Percentiles rank a stretch among this genome's conserved stretches.
phyloP scores from a whole-genome alignment of 2,329 filamentous ascomycete species.

The Aureobasidium sp. region DNA sequence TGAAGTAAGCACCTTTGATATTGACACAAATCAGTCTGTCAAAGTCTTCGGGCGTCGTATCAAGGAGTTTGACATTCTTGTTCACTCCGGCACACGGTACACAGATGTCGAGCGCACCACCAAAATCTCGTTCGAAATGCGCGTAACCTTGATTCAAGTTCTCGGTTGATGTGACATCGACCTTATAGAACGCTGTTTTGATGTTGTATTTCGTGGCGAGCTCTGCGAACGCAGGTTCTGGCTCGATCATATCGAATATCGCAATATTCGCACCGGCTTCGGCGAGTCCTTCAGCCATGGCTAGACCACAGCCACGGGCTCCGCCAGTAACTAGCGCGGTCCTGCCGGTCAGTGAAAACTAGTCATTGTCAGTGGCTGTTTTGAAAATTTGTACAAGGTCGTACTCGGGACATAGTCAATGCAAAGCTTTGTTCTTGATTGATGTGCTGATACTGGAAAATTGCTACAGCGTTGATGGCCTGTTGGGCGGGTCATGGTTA shows the following conservation, averaged over 20 bases:
- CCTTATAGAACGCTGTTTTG: constrained; percentile 35
- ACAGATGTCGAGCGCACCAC: constrained; percentile 36
- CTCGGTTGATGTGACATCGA: constrained; percentile 34
- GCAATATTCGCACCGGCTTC: constrained; percentile 63
- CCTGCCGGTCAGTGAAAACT: constrained; percentile 60
- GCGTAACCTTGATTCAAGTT: constrained; percentile 29
- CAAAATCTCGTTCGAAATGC: constrained; percentile 30
- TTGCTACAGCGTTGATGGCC: no score
- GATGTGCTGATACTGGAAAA: no score
- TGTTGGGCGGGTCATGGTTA: no score
- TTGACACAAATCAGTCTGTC: constrained; percentile 39
- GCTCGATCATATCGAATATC: constrained; percentile 52
- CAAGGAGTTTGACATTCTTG: constrained; percentile 38
- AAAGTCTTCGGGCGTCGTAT: constrained; percentile 38
- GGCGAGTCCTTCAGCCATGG: constrained; percentile 56
- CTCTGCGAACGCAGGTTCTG: constrained; percentile 22
- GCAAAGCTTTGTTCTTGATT: background rate
- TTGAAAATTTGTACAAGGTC: background rate
- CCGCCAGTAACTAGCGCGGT: constrained; percentile 65
- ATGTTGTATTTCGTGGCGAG: constrained; percentile 53
- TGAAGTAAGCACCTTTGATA: constrained; percentile 39
- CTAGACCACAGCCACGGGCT: constrained; percentile 61
- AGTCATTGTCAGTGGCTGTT: background rate
- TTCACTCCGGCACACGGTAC: constrained; percentile 43
- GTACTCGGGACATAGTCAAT: background rate